These are phyloP conservation scores for Sporothrix schenckii DNA, from an alignment of 2,329 filamentous ascomycete genomes.

Conservation along the genomic window DNA sequence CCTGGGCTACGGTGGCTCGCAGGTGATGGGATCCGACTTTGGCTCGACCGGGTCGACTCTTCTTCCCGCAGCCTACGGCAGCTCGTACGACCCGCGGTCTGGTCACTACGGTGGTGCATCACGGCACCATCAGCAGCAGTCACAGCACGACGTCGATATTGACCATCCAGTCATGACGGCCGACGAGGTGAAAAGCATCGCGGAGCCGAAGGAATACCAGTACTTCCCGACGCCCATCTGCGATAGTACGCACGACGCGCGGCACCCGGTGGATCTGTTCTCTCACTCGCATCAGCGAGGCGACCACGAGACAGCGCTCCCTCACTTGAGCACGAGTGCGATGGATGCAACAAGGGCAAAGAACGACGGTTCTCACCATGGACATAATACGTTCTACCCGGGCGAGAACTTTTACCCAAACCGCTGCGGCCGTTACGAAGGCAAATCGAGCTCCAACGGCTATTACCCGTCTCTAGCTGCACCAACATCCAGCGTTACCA, in stretches of 20 bases:
- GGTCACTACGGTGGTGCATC: constrained; percentile 49
- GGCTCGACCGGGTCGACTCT: constrained; percentile 45
- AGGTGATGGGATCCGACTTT: constrained; percentile 48
- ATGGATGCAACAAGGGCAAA: constrained; percentile 51
- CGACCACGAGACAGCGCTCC: constrained; percentile 42
- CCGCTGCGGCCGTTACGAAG: constrained; percentile 56
- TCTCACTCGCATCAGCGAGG: constrained; percentile 43
- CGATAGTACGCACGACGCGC: constrained; percentile 51
- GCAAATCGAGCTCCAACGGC: constrained; percentile 55
- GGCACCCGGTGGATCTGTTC: constrained; percentile 56
- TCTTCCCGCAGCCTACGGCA: constrained; percentile 46
- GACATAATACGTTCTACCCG: constrained; percentile 49
- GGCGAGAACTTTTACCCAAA: constrained; percentile 47
- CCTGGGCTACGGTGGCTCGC: constrained; percentile 51
- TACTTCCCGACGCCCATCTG: constrained; percentile 59
- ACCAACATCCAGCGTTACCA: constrained; percentile 52
- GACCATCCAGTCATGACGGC: constrained; percentile 54
- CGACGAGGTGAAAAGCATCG: constrained; percentile 56
- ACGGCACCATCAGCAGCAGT: constrained; percentile 41
- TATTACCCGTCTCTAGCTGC: constrained; percentile 58
- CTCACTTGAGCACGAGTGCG: constrained; percentile 39
- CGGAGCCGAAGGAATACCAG: constrained; percentile 56
- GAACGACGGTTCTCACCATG: constrained; percentile 50
- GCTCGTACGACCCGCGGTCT: constrained; percentile 48
- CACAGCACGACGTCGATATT: constrained; percentile 52